Evolutionary conservation across 768 basidiomycete genomes (phyloP), one percentile per base, ranked within the genome.

Genomic region (Amanita rubescens): DNA sequence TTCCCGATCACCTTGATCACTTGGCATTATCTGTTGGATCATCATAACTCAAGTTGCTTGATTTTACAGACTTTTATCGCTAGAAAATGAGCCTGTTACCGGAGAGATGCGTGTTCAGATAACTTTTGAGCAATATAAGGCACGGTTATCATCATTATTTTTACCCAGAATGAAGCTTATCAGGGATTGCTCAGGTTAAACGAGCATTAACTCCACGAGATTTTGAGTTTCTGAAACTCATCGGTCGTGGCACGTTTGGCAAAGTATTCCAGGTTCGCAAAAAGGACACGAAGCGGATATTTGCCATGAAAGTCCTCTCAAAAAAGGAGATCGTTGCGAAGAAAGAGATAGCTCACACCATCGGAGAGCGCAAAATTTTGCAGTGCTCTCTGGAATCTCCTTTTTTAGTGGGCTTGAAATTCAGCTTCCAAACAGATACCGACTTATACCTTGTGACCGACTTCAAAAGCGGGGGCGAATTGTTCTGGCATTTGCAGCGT

Each of bases 241-340:
- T 99, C 70, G 96, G 96, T 54, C 85, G 94, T 46, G 96, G 96
- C 1, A 98, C 96, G 0, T 99, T 99, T 67, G 96, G 94, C 45
- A 90, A 93, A 51, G 96, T 99, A 17, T 98, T 97, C 77, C 96
- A 99, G 69, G 96, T 99, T 46, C 90, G 96, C 57, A 99, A 99
- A 73, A 85, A 78, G 67, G 94, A 99, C 73, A 99, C 96, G 38
- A 90, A 92, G 69, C 90, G 96, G 43, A 98, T 99, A 71, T 99
- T 97, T 74, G 96, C 96, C 49, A 98, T 99, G 95, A 99, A 99
- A 65, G 91, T 98, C 53, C 79, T 99, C 35, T 94, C 91, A 30
- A 99, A 99, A 74, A 94, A 92, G 76, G 96, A 99, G 71, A 98
- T 99, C 62, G 84, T 98, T 51, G 94, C 91, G 22, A 98, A 97